These are phyloP conservation scores for Parastagonospora avenae DNA, from an alignment of 2,329 filamentous ascomycete genomes.

Conservation along the genomic window DNA sequence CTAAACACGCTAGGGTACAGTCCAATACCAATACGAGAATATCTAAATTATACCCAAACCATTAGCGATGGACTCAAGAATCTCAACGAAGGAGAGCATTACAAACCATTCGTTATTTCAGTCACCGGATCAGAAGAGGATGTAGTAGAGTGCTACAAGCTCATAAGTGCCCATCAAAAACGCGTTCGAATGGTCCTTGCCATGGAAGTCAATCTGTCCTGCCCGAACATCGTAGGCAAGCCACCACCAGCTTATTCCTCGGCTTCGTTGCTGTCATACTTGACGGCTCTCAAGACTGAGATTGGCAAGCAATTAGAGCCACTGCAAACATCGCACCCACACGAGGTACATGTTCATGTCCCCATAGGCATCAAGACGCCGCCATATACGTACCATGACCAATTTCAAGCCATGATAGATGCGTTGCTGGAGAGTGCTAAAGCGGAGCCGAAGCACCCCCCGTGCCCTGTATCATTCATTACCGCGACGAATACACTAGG, in stretches of 20 bases:
- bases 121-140: conserved; percentile 69
- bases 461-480: conserved; percentile 65
- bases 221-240: conserved; percentile 72
- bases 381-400: conserved; percentile 72
- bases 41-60: conserved; percentile 61
- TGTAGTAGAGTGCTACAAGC: conserved; percentile 61
- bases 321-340: conserved; percentile 6
- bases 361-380: conserved; percentile 73
- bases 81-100: conserved; percentile 1
- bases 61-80: conserved; percentile 47
- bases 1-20: conserved; percentile 79
- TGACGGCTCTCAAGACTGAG: conserved; percentile 53
- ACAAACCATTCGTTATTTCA: conserved; percentile 71
- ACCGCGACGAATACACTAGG: conserved; percentile 78
- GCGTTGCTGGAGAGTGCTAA: conserved; percentile 52
- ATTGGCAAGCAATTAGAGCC: conserved; percentile 27
- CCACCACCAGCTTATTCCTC: conserved; percentile 74
- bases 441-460: conserved; percentile 18
- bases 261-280: conserved; percentile 58
- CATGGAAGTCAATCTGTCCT: conserved; percentile 79
- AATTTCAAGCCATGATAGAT: conserved; percentile 64
- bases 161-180: conserved; percentile 49
- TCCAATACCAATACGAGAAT: conserved; percentile 63
- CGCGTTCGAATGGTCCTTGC: conserved; percentile 58
- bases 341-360: conserved; percentile 41